phyloP scores from a whole-genome alignment of 352 stramenopile species.

The Phytopythium sindhum region DNA sequence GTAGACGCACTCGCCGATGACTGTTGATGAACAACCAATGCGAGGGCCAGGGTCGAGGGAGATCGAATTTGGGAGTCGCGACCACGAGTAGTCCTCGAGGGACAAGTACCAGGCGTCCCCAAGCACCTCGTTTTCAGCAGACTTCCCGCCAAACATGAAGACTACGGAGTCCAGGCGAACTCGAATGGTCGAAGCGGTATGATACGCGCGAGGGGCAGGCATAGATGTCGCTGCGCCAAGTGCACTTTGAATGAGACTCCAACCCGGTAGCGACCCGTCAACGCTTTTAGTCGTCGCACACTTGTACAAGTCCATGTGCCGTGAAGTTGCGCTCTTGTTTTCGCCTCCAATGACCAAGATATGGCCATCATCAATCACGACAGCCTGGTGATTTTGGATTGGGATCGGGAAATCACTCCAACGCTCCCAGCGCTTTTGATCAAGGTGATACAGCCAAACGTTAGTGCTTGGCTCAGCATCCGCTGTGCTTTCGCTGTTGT shows the following conservation, averaged over 20 bases:
- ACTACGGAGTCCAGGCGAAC: conserved; percentile 77
- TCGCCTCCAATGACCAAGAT: conserved; percentile 85
- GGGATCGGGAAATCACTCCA: conserved; percentile 82
- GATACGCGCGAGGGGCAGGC: conserved; percentile 61
- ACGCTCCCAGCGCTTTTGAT: conserved; percentile 56
- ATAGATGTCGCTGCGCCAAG: conserved; percentile 63
- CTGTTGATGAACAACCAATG: conserved; percentile 56
- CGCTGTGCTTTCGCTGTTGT: conserved; percentile 6
- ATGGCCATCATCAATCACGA: conserved; percentile 64
- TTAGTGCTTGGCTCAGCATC: conserved; percentile 39
- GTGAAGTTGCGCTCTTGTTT: conserved; percentile 56
- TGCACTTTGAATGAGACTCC: conserved; percentile 70
- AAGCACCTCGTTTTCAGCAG: conserved; percentile 63
- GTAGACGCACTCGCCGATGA: conserved; percentile 83
- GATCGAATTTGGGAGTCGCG: conserved; percentile 61
- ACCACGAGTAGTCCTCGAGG: conserved; percentile 80
- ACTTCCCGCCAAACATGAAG: conserved; percentile 82
- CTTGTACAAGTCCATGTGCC: conserved; percentile 86
- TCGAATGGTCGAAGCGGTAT: conserved; percentile 59
- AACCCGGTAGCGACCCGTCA: conserved; percentile 67
- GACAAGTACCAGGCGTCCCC: conserved; percentile 84
- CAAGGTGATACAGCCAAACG: conserved; percentile 66
- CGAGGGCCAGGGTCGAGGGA: conserved; percentile 74
- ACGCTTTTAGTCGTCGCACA: conserved; percentile 50
- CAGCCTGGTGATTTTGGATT: conserved; percentile 75